Base-by-base conservation (phyloP, 192 early-diverging fungal species). In the Jimgerdemannia flammicorona region DNA sequence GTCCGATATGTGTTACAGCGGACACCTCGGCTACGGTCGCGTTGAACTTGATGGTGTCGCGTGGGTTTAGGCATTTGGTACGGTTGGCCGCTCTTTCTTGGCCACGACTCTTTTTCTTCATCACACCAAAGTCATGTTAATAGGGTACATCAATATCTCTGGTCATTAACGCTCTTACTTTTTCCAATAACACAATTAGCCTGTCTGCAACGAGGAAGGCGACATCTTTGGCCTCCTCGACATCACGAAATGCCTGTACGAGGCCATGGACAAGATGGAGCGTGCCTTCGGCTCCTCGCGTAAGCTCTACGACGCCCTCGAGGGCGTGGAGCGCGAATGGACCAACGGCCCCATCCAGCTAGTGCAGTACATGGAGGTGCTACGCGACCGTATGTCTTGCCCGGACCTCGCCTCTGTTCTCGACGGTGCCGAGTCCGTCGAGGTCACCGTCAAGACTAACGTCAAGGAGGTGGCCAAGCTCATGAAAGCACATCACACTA, bases 381-480 rank as follows among this genome's bases (percentile, higher is more conserved):
- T 94, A 77, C 86, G 93, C 71, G 92, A 93, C 76, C 90, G 92
- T 78, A 96, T 96, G 90, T 90, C 91, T 72, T 98, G 96, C 85
- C 97, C 97, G 11, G 93, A 96, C 80, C 86, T 98, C 54, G 89
- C 88, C 49, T 88, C 92, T 2, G 90, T 98, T n/a, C 85, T 98
- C 18, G 90, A 91, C 76, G 88, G 86, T 6, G 75, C 84, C 2
- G 84, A 84, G 43, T 88, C 91, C 39, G 85, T 89, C 19, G 84
- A 90, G 69, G 92, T 93, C 7, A 81, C 80, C 17, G 86, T 91
- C 14, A 86, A 85, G 73, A 88, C 91, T 43, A 89, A 86, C 59
- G 92, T 93, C 20, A 84, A 83, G 77, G 92, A 95, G 20, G 89
- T 91, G 75, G 93, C 93, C 20, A 84, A 89, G 65, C 77, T 89